These are phyloP conservation scores for Fusarium pseudograminearum DNA, from an alignment of 2,329 filamentous ascomycete species.

Conservation along the genomic window DNA sequence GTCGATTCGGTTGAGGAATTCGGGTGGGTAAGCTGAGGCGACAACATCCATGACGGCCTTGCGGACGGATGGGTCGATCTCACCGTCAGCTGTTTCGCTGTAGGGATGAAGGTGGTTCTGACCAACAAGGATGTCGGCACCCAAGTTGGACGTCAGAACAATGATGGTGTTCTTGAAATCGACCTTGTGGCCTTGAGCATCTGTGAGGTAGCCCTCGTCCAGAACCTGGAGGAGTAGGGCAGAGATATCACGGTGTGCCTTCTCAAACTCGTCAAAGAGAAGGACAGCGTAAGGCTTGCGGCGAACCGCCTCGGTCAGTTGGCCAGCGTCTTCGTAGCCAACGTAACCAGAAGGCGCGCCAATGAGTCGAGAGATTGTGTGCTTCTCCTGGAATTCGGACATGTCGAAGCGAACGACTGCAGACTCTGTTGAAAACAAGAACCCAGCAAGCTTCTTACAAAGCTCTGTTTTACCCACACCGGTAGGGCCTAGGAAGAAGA, in stretches of 20 bases:
- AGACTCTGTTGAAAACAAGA: constrained; percentile 91
- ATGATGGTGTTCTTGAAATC: constrained; percentile 98
- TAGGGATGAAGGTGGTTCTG: constrained; percentile 74
- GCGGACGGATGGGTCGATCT: constrained; percentile 79
- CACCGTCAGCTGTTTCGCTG: constrained; percentile 71
- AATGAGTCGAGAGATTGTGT: constrained; percentile 92
- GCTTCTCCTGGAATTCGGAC: constrained; percentile 97
- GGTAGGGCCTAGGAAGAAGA: constrained; percentile 97
- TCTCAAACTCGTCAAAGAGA: constrained; percentile 97
- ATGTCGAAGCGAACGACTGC: constrained; percentile 97
- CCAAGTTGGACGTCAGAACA: constrained; percentile 94
- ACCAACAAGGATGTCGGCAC: constrained; percentile 89
- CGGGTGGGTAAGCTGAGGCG: constrained; percentile 79
- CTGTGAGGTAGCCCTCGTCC: constrained; percentile 95
- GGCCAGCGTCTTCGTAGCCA: constrained; percentile 95
- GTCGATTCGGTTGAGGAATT: constrained; percentile 96
- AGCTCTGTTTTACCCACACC: constrained; percentile 98
- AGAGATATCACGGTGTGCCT: constrained; percentile 95
- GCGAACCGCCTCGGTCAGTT: constrained; percentile 93
- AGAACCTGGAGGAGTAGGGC: constrained; percentile 92
- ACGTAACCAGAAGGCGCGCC: constrained; percentile 95
- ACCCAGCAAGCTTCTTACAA: constrained; percentile 93
- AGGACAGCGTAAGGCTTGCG: constrained; percentile 96
- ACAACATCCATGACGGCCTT: constrained; percentile 91
- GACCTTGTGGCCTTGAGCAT: constrained; percentile 94